Percentiles rank a stretch among this genome's conserved stretches.
phyloP scores from a whole-genome alignment of 2,329 filamentous ascomycete species.

The Aspergillaceae sp. region DNA sequence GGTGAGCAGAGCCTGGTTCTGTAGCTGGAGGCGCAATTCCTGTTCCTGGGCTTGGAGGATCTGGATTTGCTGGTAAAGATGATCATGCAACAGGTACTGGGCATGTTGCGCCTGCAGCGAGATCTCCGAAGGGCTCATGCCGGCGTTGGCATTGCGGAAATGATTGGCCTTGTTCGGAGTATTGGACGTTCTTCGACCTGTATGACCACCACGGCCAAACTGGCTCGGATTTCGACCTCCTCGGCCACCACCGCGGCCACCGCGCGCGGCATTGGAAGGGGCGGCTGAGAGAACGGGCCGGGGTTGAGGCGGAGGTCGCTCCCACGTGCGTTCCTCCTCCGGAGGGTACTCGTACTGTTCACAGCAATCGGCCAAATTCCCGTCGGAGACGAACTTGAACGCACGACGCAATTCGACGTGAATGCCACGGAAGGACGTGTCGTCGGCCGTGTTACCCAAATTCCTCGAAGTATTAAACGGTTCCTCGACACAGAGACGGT shows the following conservation, averaged over 20 bases:
- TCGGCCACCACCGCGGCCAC: conserved; percentile 42
- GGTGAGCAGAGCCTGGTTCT: conserved; percentile 37
- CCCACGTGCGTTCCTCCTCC: conserved; percentile 58
- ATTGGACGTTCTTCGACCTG: conserved; percentile 49
- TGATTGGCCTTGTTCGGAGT: conserved; percentile 39
- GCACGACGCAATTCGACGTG: conserved; percentile 83
- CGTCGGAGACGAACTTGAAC: conserved; percentile 70
- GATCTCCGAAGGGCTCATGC: conserved; percentile 29
- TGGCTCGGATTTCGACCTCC: conserved; percentile 43
- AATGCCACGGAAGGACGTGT: conserved; percentile 84
- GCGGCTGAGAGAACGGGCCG: conserved; percentile 43
- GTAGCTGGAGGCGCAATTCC: conserved; percentile 40
- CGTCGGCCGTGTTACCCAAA: conserved; percentile 90
- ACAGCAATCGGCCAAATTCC: conserved; percentile 73
- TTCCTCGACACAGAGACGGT: conserved; percentile 88
- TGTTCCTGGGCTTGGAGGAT: conserved; percentile 44
- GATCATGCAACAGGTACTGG: conserved; percentile 41
- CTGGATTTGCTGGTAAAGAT: conserved; percentile 43
- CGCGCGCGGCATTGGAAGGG: conserved; percentile 36
- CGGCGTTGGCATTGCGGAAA: conserved; percentile 29
- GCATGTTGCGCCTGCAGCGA: conserved; percentile 39
- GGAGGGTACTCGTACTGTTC: conserved; percentile 82
- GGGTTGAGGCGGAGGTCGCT: conserved; percentile 49
- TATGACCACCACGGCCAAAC: conserved; percentile 39
- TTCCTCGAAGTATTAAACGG: conserved; percentile 88